Evolutionary conservation across 306 rosid genomes (phyloP).

Genomic region (Cucurbita maxima): DNA sequence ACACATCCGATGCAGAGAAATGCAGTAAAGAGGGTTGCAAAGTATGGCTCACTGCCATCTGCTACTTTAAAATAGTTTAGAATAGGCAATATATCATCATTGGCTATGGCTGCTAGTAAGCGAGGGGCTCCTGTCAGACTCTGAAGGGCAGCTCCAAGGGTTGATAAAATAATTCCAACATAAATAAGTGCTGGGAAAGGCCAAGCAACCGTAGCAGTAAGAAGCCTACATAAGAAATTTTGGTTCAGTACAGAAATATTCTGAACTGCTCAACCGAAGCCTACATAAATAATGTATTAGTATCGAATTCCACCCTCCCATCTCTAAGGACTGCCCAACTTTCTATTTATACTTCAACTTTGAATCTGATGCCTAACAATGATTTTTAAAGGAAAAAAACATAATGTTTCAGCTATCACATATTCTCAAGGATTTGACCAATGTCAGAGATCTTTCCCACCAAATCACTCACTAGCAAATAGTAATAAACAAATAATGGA

Average conservation of each 20-base stretch:
- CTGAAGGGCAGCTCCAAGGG: conserved; percentile 99
- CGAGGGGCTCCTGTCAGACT: conserved; percentile 99
- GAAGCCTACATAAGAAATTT: conserved; percentile 62
- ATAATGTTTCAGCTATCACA: not conserved
- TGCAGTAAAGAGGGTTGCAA: conserved; percentile 88
- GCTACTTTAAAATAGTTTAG: conserved; percentile 82
- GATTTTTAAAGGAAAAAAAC: not conserved
- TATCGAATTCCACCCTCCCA: not conserved
- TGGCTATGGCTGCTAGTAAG: conserved; percentile 97
- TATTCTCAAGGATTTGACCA: not conserved
- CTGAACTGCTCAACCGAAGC: not conserved
- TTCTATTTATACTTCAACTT: not conserved
- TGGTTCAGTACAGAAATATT: not conserved
- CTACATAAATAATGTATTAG: not conserved
- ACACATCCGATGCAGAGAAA: conserved; percentile 84
- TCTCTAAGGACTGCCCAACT: not conserved
- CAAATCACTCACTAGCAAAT: not conserved
- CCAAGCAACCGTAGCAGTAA: conserved; percentile 90
- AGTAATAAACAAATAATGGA: conserved; percentile 7
- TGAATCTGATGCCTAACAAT: not conserved
- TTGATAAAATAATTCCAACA: conserved; percentile 90
- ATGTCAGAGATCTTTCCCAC: not conserved
- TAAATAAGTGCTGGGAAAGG: conserved; percentile 88
- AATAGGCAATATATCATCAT: conserved; percentile 87
- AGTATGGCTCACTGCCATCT: conserved; percentile 74